Evolutionary conservation across 331 rosid species (phyloP), one percentile per base, ranked within the genome.

Genomic region (Cydonia oblonga): DNA sequence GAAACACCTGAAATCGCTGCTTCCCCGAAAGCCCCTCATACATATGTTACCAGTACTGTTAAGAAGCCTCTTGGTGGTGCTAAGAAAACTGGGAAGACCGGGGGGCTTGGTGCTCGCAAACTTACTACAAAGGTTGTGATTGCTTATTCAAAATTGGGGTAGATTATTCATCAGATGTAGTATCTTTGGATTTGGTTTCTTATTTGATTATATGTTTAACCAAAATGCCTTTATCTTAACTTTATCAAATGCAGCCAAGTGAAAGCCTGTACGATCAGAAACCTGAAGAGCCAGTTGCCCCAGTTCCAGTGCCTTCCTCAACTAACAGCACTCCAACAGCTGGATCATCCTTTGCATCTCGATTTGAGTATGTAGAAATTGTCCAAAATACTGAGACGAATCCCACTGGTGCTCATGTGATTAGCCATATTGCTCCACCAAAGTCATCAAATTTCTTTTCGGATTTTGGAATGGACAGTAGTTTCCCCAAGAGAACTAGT

Each of bases 21-120:
- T 76, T 83, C 96, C 40, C 92, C 89, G 5, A 90, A 87, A 84
- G 90, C 83, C 72, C 80, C 91, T 10, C 81, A 83, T 66, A 63
- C 87, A 65, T 76, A 76, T 79, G 29, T 80, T 49, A 78, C 95
- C 35, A 85, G 80, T 80, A 70, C 88, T 46, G 78, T 88, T 62
- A 95, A 88, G 88, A 95, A 89, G 80, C 85, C 99, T 75, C 82
- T 95, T 77, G 99, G 97, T 74, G 86, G 97, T 74, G 85, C 88
- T 14, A 95, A 84, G 84, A 95, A 89, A 78, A 38, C 78, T 46
- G 99, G 81, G 77, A 95, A 89, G 86, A 84, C 78, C 56, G 89
- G 88, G 69, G 98, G 98, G 19, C 99, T 95, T 81, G 97, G 99
- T 74, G 99, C 99, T 16, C 90, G 97, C 74, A 95, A 91, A 82